Evolutionary conservation across 1,284 basidiomycete genomes (phyloP), one percentile per base, ranked within the genome.

Genomic region (Cryptococcus wingfieldii): DNA sequence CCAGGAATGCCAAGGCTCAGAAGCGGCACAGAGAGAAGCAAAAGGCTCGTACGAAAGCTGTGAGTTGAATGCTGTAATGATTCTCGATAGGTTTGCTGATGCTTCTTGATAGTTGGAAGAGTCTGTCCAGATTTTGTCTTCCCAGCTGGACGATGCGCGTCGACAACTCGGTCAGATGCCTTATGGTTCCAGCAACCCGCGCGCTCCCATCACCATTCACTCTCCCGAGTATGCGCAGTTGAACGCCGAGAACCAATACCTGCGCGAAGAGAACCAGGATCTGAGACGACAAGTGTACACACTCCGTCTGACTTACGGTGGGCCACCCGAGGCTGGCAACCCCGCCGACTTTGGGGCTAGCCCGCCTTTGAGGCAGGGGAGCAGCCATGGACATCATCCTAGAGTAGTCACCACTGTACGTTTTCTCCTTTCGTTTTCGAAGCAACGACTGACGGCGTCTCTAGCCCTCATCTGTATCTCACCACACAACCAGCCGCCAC

Each of bases 31-130:
- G 90, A 55, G 90, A 90, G 71, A 93, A 93, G 78, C 83, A 90
- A 76, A 93, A 93, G 80, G 90, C 89, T 12, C 91, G 93, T 79
- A 89, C 93, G 69, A 89, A 91, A 67, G 86, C 90, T 79, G 89
- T 89, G 60, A 62, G 82, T 77, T 23, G 43, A 18, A 9, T 16
- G 9, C 9, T n/a, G 14, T 37, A 47, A 18, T 14, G 9, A 12
- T 23, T 47, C 23, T 14, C 38, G 23, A 46, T 25, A 52, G 28
- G 13, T 43, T 19, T n/a, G 28, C 25, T 45, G 13, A 18, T 34
- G 23, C 13, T 53, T 16, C 39, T 47, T 42, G 38, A 2, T 23
- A 75, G 72, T 68, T 75, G 41, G 72, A 75, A 50, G 72, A 75
- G 31, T 64, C 65, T 1, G 71, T 73, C 4, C 61, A 64, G 41